These are phyloP conservation scores for Paraleonurus japonicus DNA, from an alignment of 257 asterid genomes.

Conservation along the genomic window DNA sequence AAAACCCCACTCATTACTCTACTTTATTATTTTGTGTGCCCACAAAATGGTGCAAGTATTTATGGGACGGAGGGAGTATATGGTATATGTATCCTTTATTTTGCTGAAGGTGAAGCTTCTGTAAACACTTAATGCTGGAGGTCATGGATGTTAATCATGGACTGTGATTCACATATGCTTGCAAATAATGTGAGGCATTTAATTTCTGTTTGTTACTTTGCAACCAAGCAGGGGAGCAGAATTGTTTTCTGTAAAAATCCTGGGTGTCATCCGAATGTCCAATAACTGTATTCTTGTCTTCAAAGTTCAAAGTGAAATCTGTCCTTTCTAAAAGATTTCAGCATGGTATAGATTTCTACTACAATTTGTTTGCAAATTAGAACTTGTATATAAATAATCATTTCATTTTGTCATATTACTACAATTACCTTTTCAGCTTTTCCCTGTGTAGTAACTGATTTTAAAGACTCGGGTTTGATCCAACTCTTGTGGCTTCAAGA, in stretches of 20 bases:
- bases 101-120: background rate
- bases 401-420: background rate
- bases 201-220: background rate
- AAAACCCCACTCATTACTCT: too few relatives aligned
- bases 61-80: too few relatives aligned
- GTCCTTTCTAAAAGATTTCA: background rate
- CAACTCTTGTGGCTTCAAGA: too few relatives aligned
- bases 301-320: background rate
- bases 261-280: background rate
- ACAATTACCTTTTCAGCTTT: background rate
- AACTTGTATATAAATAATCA: background rate
- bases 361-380: background rate
- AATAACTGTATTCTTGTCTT: background rate
- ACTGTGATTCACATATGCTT: background rate
- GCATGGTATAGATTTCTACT: background rate
- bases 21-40: too few relatives aligned
- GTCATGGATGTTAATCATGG: background rate
- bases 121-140: background rate
- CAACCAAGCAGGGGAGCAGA: background rate
- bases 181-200: background rate
- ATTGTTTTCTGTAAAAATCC: background rate
- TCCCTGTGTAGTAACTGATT: background rate
- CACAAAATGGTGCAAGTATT: too few relatives aligned
- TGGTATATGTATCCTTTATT: background rate
- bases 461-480: background rate